These are phyloP conservation scores for Saccharomycopsis capsularis DNA, from an alignment of 805 yeast species.

Conservation along the genomic window DNA sequence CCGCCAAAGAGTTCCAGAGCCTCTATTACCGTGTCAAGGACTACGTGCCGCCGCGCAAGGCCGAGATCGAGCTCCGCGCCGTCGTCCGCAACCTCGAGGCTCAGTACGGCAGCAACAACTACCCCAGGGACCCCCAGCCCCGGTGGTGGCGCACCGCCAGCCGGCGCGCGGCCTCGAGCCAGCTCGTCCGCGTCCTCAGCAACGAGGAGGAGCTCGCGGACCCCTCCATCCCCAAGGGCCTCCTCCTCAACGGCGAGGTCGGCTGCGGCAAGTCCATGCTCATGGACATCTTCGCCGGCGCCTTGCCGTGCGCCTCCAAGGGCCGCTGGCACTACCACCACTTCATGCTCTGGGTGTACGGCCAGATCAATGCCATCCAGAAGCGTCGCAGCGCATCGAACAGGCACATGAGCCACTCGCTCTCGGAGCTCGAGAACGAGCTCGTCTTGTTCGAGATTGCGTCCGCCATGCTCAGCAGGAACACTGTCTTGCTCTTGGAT, in stretches of 20 bases:
- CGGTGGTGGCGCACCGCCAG: not conserved
- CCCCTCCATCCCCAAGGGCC: conserved; percentile 47
- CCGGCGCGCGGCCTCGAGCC: conserved; percentile 15
- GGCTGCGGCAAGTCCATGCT: conserved; percentile 74
- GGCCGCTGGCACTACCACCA: conserved; percentile 66
- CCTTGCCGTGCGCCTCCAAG: conserved; percentile 56
- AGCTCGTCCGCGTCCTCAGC: conserved; percentile 41
- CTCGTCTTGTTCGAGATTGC: conserved; percentile 62
- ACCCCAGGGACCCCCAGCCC: conserved; percentile 3
- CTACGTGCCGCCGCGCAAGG: conserved; percentile 39
- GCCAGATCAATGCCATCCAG: conserved; percentile 51
- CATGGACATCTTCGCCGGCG: conserved; percentile 62
- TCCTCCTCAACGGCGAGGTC: conserved; percentile 56
- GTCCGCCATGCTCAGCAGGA: conserved; percentile 49
- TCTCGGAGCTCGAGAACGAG: conserved; percentile 47
- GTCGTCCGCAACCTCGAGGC: conserved; percentile 31
- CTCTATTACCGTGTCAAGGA: conserved; percentile 51
- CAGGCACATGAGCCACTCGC: conserved; percentile 22
- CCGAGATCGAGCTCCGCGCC: conserved; percentile 23
- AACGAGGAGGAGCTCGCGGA: conserved; percentile 52
- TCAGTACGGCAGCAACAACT: conserved; percentile 17
- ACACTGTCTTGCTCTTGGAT: conserved; percentile 56
- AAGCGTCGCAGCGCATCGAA: conserved; percentile 35
- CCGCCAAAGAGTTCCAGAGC: conserved; percentile 56
- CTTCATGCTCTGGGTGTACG: conserved; percentile 61